Evolutionary conservation across 1,284 basidiomycete genomes (phyloP).

Genomic region (Moesziomyces sp.): DNA sequence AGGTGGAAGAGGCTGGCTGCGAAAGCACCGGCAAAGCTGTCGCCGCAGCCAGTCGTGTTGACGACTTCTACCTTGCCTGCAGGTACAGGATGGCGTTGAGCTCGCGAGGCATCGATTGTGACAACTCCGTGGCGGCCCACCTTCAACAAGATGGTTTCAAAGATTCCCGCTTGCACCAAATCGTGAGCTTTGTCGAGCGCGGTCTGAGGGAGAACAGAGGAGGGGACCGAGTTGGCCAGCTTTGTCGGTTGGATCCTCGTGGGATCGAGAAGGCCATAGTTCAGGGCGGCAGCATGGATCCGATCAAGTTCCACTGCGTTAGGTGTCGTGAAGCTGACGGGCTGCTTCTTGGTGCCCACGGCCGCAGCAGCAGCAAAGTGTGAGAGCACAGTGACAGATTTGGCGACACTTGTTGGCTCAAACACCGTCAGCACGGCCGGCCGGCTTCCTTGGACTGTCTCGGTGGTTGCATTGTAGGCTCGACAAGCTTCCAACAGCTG

Average conservation of each 20-base stretch:
- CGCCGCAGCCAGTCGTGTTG: conserved; percentile 66
- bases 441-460: not conserved
- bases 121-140: conserved; percentile 43
- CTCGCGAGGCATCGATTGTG: conserved; percentile 7
- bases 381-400: conserved; percentile 6
- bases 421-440: conserved; percentile 23
- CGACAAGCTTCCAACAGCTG: conserved; percentile 52
- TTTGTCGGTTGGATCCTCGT: not conserved
- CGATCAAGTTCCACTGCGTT: conserved; percentile 45
- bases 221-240: not conserved
- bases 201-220: not conserved
- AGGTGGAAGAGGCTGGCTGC: conserved; percentile 36
- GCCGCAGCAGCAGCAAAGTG: not conserved
- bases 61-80: conserved; percentile 17
- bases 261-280: conserved; percentile 8
- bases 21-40: conserved; percentile 63
- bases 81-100: conserved; percentile 40
- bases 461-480: conserved; percentile 62
- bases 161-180: conserved; percentile 13
- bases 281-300: conserved; percentile 14
- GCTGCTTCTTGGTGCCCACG: not conserved
- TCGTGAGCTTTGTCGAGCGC: conserved; percentile 8
- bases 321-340: conserved; percentile 42
- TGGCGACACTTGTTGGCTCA: conserved; percentile 43
- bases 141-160: conserved; percentile 46